Conservation (phyloP, 441 rosid genomes). For the Populus hybrid region DNA sequence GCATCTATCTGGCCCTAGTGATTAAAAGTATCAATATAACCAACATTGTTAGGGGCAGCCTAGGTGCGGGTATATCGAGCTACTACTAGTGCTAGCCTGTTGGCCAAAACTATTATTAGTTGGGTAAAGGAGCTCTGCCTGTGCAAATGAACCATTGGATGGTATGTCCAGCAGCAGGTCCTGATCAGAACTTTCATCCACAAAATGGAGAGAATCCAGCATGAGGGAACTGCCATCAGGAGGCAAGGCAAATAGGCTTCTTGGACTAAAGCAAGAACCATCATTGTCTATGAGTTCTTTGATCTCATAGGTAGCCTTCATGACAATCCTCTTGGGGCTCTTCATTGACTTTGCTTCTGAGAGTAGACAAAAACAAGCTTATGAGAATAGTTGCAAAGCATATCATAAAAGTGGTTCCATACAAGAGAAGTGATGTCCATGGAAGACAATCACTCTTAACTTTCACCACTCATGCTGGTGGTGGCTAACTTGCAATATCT, state of each 20-base stretch:
- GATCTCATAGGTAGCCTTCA: constrained; percentile 53
- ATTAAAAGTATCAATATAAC: constrained; percentile 20
- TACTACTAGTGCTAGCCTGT: constrained; percentile 60
- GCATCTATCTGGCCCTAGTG: constrained; percentile 28
- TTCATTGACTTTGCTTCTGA: constrained; percentile 60
- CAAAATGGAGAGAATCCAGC: constrained; percentile 58
- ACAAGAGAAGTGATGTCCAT: not conserved
- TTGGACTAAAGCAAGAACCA: constrained; percentile 71
- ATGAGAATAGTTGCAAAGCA: constrained; percentile 13
- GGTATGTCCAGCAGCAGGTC: constrained; percentile 88
- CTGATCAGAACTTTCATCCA: constrained; percentile 61
- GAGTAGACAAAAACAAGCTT: constrained; percentile 9
- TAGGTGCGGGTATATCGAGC: constrained; percentile 41
- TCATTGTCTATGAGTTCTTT: constrained; percentile 58
- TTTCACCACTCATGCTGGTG: not conserved
- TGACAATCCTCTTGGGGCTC: constrained; percentile 60
- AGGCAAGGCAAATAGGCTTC: constrained; percentile 73
- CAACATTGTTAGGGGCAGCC: constrained; percentile 31
- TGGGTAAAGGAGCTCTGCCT: constrained; percentile 88
- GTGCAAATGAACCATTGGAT: constrained; percentile 71
- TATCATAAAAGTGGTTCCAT: not conserved
- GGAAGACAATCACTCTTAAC: not conserved
- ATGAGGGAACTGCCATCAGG: constrained; percentile 52
- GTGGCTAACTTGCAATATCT: not conserved
- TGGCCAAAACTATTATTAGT: constrained; percentile 34